Percentiles rank a stretch among this genome's conserved stretches.
phyloP scores from a whole-genome alignment of 495 filamentous ascomycete species.

The Glarea lozoyensis region DNA sequence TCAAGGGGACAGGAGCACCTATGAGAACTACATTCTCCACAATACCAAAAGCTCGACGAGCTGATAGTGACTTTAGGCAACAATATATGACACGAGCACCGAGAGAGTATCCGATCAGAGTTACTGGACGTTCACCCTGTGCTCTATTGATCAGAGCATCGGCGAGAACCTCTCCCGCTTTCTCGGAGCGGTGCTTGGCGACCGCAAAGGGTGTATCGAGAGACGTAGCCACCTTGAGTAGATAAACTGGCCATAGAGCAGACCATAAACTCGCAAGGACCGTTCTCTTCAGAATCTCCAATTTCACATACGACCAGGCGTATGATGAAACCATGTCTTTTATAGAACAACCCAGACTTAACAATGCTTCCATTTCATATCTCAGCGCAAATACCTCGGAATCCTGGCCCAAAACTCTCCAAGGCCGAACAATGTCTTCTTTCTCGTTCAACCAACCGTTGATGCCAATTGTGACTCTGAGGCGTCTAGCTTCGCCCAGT shows the following conservation, averaged over 20 bases:
- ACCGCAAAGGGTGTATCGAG: constrained; percentile 87
- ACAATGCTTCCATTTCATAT: constrained; percentile 71
- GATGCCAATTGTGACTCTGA: constrained; percentile 78
- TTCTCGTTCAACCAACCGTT: constrained; percentile 72
- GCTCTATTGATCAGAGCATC: constrained; percentile 81
- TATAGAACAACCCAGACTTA: constrained; percentile 67
- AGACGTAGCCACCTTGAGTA: constrained; percentile 72
- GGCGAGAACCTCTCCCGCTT: constrained; percentile 75
- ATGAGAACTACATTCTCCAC: constrained; percentile 80
- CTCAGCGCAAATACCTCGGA: constrained; percentile 75
- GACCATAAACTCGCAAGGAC: constrained; percentile 65
- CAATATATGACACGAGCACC: constrained; percentile 81
- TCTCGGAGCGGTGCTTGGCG: constrained; percentile 72
- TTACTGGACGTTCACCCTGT: constrained; percentile 84
- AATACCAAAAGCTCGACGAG: constrained; percentile 72
- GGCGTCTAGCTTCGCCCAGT: constrained; percentile 40
- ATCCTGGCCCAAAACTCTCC: constrained; percentile 59
- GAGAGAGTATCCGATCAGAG: constrained; percentile 81
- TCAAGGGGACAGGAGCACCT: constrained; percentile 66
- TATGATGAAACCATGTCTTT: constrained; percentile 62
- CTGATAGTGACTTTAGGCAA: constrained; percentile 66
- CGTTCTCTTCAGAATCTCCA: constrained; percentile 53
- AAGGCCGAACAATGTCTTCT: constrained; percentile 61
- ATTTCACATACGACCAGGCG: constrained; percentile 69
- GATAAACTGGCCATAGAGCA: constrained; percentile 63